A percentile compares a stretch with the other conserved stretches of the same genome.
Conservation (phyloP, 495 filamentous ascomycete species). For the Trichoderma reesei region DNA sequence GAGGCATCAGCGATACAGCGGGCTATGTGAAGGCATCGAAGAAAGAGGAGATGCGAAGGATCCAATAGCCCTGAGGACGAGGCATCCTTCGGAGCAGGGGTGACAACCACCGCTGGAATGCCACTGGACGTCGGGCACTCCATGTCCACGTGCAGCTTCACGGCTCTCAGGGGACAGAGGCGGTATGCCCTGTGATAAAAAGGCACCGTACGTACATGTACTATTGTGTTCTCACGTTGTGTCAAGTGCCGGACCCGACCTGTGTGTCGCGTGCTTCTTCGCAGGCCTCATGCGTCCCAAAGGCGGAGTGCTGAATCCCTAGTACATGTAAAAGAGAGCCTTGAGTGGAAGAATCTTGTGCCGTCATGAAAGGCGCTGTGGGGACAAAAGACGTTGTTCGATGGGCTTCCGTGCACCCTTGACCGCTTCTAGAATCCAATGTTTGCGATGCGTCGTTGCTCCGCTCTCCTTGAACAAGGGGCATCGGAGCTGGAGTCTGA, state of each 20-base stretch:
- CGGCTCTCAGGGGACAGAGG: neutral
- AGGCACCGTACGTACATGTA: no score
- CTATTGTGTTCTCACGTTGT: no score
- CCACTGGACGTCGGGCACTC: neutral
- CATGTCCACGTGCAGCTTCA: neutral
- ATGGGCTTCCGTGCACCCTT: neutral
- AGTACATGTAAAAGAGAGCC: neutral
- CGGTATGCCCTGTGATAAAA: neutral
- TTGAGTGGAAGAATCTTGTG: neutral
- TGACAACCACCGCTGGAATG: neutral
- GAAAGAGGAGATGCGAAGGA: neutral
- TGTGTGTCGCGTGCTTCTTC: neutral
- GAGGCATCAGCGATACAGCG: no score
- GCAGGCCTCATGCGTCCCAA: neutral
- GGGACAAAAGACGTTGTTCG: neutral
- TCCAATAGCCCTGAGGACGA: neutral
- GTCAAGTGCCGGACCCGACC: no score
- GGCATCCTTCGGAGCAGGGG: neutral
- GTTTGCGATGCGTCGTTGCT: neutral
- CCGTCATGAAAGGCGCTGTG: neutral
- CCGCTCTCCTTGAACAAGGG: neutral
- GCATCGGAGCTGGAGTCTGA: neutral
- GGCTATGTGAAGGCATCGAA: neutral
- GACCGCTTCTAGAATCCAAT: neutral
- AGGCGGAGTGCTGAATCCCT: neutral